Evolutionary conservation across 2,329 filamentous ascomycete genomes (phyloP), one percentile per base, ranked within the genome.

Genomic region (Ascochyta rabiei): DNA sequence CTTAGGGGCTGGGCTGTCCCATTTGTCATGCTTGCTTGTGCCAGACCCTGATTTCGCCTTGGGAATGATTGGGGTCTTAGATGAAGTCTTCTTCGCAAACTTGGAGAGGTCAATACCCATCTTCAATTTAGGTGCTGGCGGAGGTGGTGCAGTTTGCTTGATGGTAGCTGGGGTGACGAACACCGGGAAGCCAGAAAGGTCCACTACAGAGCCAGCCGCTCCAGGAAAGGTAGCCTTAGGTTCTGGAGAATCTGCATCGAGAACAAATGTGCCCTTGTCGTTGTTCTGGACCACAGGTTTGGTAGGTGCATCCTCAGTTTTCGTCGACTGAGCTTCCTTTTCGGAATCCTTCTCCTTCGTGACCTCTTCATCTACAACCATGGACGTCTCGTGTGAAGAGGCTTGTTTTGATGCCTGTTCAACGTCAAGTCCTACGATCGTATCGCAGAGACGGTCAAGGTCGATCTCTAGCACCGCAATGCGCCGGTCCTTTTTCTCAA

Each of bases 71-170:
- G 4, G 15, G 0, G 24, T n/a, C 9, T 35, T 39, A 6, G 53
- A 3, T 1, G 31, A 13, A 1, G 50, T 31, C 45, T 67, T 63
- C 53, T 65, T 67, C 4, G 56, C 54, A 12, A 56, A 67, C 37
- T 65, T 68, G 1, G 62, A 61, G 18, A 61, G 43, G 28, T 69
- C 64, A 2, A 69, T 58, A 0, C 60, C 60, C 26, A 70, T 61
- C 13, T 59, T 62, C 15, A 71, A 43, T 8, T 51, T 59, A 24
- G 59, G 64, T 1, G 67, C 60, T 16, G 60, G 63, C 6, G 66
- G 63, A 0, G 60, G 59, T 0, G 64, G 62, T 4, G 63, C 38
- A 0, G 48, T 48, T 1, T 54, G 53, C 55, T 68, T 71, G 30
- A 70, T 39, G 0, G 51, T 69, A 1, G 62, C 53, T 8, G 53